Evolutionary conservation across 2,329 filamentous ascomycete species (phyloP).

Genomic region (Ceratocystis smalleyi): DNA sequence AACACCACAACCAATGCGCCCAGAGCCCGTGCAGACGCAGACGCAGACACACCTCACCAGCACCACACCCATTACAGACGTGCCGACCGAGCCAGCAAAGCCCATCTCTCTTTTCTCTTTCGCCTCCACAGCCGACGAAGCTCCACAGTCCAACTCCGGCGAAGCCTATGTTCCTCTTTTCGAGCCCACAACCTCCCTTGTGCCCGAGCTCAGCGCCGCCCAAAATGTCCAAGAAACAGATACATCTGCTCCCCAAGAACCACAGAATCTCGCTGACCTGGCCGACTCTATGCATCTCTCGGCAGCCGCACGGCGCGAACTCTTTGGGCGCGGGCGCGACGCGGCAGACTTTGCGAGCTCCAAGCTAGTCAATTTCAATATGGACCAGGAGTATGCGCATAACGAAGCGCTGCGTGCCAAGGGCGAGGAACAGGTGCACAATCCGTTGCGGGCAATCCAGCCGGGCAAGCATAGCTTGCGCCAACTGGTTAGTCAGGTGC

Average conservation of each 20-base stretch:
- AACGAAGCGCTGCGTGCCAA: slow-evolving; percentile 62
- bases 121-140: slow-evolving; percentile 25
- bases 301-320: slow-evolving; percentile 58
- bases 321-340: slow-evolving; percentile 56
- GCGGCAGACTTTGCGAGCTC: slow-evolving; percentile 32
- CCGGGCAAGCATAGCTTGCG: slow-evolving; percentile 71
- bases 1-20: not conserved
- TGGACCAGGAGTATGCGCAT: slow-evolving; percentile 68
- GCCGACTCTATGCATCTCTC: slow-evolving; percentile 68
- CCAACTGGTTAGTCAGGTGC: slow-evolving; percentile 72
- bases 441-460: slow-evolving; percentile 70
- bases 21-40: not conserved
- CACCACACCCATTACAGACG: not conserved
- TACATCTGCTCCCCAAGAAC: slow-evolving; percentile 15
- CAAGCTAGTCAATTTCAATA: slow-evolving; percentile 76
- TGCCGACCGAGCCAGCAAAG: slow-evolving; percentile 19
- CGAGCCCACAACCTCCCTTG: slow-evolving; percentile 23
- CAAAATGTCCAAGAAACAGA: slow-evolving; percentile 23
- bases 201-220: slow-evolving; percentile 19
- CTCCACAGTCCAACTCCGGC: slow-evolving; percentile 17
- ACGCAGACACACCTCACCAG: not conserved
- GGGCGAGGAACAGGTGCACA: slow-evolving; percentile 54
- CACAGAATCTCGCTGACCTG: slow-evolving; percentile 29
- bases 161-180: slow-evolving; percentile 39
- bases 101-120: slow-evolving; percentile 58